Evolutionary conservation across 768 basidiomycete genomes (phyloP).

Genomic region (Solioccasus polychromus): DNA sequence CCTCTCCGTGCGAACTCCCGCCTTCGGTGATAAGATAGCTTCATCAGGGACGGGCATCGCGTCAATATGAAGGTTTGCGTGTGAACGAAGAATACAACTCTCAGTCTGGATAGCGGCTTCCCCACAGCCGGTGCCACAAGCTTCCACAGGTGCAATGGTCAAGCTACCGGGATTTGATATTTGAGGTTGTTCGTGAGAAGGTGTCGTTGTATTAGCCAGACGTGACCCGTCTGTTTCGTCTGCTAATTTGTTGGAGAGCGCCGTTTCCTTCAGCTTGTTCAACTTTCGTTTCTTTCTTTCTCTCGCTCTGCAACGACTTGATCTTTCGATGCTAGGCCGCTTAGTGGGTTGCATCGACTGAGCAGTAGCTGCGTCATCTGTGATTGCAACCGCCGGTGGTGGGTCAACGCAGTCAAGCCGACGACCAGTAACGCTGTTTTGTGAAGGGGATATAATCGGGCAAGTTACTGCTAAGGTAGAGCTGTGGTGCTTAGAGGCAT

Average conservation of each 20-base stretch:
- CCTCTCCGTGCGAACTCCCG: slow-evolving; percentile 28
- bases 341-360: slow-evolving; percentile 2
- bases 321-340: neutral
- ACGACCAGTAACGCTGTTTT: neutral
- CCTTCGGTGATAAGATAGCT: slow-evolving; percentile 4
- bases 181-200: slow-evolving; percentile 5
- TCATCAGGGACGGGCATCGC: neutral
- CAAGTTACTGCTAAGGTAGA: neutral
- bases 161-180: neutral
- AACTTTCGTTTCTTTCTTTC: slow-evolving; percentile 16
- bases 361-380: neutral
- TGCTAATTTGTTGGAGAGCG: neutral
- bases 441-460: neutral
- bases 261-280: slow-evolving; percentile 5
- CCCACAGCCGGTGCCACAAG: neutral
- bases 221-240: neutral
- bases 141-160: neutral
- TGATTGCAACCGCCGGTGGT: neutral
- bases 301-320: slow-evolving; percentile 2
- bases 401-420: neutral
- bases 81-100: neutral
- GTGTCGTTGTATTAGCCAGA: neutral
- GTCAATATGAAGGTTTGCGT: neutral
- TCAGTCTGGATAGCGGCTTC: neutral
- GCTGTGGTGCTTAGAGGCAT: slow-evolving; percentile 1